Conservation (phyloP, 768 basidiomycete species). For the Trametopsis cervina region DNA sequence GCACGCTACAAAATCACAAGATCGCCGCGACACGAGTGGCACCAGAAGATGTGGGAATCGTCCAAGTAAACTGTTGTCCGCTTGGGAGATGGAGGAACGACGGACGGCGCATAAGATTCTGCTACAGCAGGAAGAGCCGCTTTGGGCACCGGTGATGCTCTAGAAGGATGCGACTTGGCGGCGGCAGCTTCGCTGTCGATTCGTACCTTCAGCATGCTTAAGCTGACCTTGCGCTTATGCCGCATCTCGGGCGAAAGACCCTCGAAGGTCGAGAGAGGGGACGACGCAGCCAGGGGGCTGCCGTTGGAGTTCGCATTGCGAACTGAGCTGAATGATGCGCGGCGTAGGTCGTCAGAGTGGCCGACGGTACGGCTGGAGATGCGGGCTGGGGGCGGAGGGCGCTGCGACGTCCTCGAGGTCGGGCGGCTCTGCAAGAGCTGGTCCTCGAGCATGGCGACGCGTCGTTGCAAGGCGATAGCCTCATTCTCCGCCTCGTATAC, state of each 20-base stretch:
- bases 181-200: conserved; percentile 73
- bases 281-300: conserved; percentile 10
- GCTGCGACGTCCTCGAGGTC: conserved; percentile 34
- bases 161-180: conserved; percentile 36
- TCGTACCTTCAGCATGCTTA: conserved; percentile 86
- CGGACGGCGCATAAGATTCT: conserved; percentile 23
- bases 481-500: conserved; percentile 69
- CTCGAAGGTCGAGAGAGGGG: conserved; percentile 24
- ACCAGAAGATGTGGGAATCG: conserved; percentile 88
- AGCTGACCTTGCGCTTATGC: conserved; percentile 77
- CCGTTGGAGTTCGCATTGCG: conserved; percentile 10
- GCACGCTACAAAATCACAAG: conserved; percentile 67
- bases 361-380: conserved; percentile 41
- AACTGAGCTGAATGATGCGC: conserved; percentile 28
- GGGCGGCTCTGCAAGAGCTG: conserved; percentile 47
- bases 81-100: conserved; percentile 15
- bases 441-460: conserved; percentile 57
- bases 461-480: conserved; percentile 62
- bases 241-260: conserved; percentile 62
- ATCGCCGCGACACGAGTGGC: conserved; percentile 75
- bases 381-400: conserved; percentile 30
- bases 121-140: conserved; percentile 23
- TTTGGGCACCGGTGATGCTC: conserved; percentile 40
- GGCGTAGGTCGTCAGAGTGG: conserved; percentile 34
- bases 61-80: conserved; percentile 72